A percentile compares a stretch with the other conserved stretches of the same genome.
phyloP scores from a whole-genome alignment of 2,329 filamentous ascomycete species.

The Phaeosphaeria sp. region DNA sequence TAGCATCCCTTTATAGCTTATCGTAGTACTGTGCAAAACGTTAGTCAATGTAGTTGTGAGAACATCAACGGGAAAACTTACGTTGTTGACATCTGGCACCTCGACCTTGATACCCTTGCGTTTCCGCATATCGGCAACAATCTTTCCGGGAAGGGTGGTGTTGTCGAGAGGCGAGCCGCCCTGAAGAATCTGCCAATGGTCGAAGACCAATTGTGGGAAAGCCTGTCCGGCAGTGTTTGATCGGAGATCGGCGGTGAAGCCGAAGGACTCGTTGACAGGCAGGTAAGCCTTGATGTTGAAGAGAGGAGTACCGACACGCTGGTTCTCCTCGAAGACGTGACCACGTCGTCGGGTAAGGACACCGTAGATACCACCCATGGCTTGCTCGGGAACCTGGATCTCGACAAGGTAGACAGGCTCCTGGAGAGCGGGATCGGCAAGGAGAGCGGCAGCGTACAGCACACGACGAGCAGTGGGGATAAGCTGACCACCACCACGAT shows the following conservation, averaged over 20 bases:
- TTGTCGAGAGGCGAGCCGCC: conserved; percentile 90
- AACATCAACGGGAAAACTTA: conserved; percentile 62
- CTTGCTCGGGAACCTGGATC: conserved; percentile 97
- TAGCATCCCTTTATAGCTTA: conserved; percentile 80
- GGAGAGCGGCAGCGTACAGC: conserved; percentile 88
- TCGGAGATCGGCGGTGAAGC: conserved; percentile 98
- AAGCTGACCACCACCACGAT: conserved; percentile 98
- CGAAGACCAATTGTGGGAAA: conserved; percentile 98
- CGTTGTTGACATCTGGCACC: conserved; percentile 92
- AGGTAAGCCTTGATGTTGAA: conserved; percentile 99
- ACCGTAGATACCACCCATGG: conserved; percentile 99
- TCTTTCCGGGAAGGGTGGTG: conserved; percentile 79
- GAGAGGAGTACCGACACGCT: conserved; percentile 96
- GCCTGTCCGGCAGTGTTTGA: conserved; percentile 93
- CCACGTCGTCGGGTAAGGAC: conserved; percentile 96
- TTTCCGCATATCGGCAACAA: conserved; percentile 93
- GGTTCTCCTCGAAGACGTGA: conserved; percentile 98
- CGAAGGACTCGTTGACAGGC: conserved; percentile 96
- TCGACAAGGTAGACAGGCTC: conserved; percentile 99
- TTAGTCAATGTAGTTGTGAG: conserved; percentile 47
- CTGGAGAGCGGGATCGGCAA: conserved; percentile 88
- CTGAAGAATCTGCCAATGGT: conserved; percentile 96
- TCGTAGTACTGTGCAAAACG: conserved; percentile 80
- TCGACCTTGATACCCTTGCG: conserved; percentile 99
- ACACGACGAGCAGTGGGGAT: conserved; percentile 98